Base-by-base conservation (phyloP, 2,329 filamentous ascomycete genomes). In the Rosellinia necatrix region DNA sequence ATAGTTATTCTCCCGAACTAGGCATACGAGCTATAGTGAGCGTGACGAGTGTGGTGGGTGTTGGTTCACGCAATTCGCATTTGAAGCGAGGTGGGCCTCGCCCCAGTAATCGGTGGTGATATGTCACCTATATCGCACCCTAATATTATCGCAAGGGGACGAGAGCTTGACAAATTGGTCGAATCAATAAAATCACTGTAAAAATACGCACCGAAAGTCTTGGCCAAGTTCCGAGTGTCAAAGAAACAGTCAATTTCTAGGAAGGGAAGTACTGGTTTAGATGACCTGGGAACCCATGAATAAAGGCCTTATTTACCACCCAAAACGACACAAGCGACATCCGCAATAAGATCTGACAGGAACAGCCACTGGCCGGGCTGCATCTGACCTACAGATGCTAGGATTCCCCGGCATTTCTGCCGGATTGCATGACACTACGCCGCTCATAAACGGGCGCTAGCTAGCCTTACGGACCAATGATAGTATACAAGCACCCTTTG, bases 81-180 rank as follows among this genome's bases (percentile, higher is more conserved):
- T 46, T 17, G 49, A 59, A 59, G 52, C 49, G 30, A 61, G 49
- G 56, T 50, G 41, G 34, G 48, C 19, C 21, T 19, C 12, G 43
- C 4, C 44, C 29, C 30, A n/a, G n/a, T n/a, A n/a, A n/a, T 29
- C 22, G n/a, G 19, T 38, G 5, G 56, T 56, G 56, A 61, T 48
- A 42, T 56, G 49, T 59, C 53, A 50, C 55, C 27, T 55, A 59
- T 50, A 47, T 49, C n/a, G 42, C 30, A 35, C 32, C 40, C 50
- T 44, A 22, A 42, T 56, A 52, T 53, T 40, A 52, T 53, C 41
- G 48, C 40, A 27, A 56, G 46, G 10, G 22, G 38, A 54, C 46
- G 22, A 50, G 29, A 32, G 38, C n/a, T 56, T 56, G 58, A 59
- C 58, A 61, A 60, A 53, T 56, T 49, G 51, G n/a, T n/a, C 52